Evolutionary conservation across 495 filamentous ascomycete genomes (phyloP).

Genomic region (Penicillium robsamsonii): DNA sequence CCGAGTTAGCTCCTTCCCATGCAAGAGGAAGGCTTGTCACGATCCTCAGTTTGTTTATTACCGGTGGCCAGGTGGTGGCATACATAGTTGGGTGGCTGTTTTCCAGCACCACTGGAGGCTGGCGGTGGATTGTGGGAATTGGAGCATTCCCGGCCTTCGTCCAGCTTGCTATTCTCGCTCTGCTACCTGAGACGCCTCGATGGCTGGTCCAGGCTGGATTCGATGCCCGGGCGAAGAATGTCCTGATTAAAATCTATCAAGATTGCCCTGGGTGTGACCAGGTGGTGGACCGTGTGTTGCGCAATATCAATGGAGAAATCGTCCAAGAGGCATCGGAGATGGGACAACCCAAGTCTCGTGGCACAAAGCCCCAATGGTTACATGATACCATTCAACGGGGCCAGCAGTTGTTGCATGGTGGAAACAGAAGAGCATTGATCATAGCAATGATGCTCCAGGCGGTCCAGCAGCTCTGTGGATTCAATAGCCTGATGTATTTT

Average conservation of each 20-base stretch:
- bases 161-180: constrained; percentile 61
- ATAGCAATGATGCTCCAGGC: constrained; percentile 86
- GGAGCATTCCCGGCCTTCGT: constrained; percentile 73
- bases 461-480: constrained; percentile 87
- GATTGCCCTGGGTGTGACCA: constrained; percentile 40
- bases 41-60: constrained; percentile 75
- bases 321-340: constrained; percentile 58
- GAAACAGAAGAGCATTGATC: constrained; percentile 72
- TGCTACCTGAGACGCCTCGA: constrained; percentile 81
- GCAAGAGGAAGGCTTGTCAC: constrained; percentile 76
- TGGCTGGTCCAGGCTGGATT: constrained; percentile 74
- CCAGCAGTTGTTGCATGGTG: constrained; percentile 55
- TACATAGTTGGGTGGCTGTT: constrained; percentile 74
- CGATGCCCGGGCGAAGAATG: constrained; percentile 54
- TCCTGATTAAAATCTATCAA: constrained; percentile 65
- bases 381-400: constrained; percentile 41
- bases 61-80: constrained; percentile 79
- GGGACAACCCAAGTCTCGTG: constrained; percentile 19
- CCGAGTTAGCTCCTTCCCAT: constrained; percentile 74
- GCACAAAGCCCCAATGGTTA: constrained; percentile 26
- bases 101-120: constrained; percentile 60
- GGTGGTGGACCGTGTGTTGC: constrained; percentile 56
- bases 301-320: constrained; percentile 66
- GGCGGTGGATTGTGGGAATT: constrained; percentile 89
- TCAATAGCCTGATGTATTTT: constrained; percentile 95